phyloP scores from a whole-genome alignment of 192 early-diverging fungal genomes.

The Kickxella alabastrina region DNA sequence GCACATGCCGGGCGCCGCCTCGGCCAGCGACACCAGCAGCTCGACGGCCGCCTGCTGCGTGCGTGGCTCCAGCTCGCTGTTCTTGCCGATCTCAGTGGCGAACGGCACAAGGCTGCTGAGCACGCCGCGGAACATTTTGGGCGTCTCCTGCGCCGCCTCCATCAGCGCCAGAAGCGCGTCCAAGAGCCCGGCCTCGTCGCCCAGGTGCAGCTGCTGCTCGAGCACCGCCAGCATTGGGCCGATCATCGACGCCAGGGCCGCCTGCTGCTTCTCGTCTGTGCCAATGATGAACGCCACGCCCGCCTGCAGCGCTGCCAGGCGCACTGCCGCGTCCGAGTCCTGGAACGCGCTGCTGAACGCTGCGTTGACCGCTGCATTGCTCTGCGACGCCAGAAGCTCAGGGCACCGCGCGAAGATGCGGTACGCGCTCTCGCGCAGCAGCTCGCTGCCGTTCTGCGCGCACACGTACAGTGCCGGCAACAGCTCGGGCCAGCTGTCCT shows the following conservation, averaged over 20 bases:
- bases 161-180: slow-evolving; percentile 74
- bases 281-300: slow-evolving; percentile 72
- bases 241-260: slow-evolving; percentile 55
- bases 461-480: slow-evolving; percentile 76
- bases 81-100: slow-evolving; percentile 72
- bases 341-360: slow-evolving; percentile 72
- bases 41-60: slow-evolving; percentile 91
- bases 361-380: slow-evolving; percentile 62
- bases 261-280: slow-evolving; percentile 54
- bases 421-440: slow-evolving; percentile 84
- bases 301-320: slow-evolving; percentile 73
- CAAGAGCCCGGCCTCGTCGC: slow-evolving; percentile 68
- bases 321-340: slow-evolving; percentile 64
- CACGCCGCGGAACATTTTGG: slow-evolving; percentile 80
- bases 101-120: slow-evolving; percentile 72
- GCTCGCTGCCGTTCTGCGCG: slow-evolving; percentile 67
- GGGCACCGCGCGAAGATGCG: slow-evolving; percentile 85
- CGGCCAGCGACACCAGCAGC: slow-evolving; percentile 85
- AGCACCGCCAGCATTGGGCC: slow-evolving; percentile 80
- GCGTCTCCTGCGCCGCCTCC: slow-evolving; percentile 80
- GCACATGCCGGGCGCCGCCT: slow-evolving; percentile 83
- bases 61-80: slow-evolving; percentile 72
- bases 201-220: slow-evolving; percentile 61
- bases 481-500: slow-evolving; percentile 72
- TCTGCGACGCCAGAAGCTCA: slow-evolving; percentile 68